Percentiles rank a stretch among this genome's conserved stretches.
Evolutionary conservation across 345 rosid species (phyloP).

Genomic region (Fremontodendron californicum): DNA sequence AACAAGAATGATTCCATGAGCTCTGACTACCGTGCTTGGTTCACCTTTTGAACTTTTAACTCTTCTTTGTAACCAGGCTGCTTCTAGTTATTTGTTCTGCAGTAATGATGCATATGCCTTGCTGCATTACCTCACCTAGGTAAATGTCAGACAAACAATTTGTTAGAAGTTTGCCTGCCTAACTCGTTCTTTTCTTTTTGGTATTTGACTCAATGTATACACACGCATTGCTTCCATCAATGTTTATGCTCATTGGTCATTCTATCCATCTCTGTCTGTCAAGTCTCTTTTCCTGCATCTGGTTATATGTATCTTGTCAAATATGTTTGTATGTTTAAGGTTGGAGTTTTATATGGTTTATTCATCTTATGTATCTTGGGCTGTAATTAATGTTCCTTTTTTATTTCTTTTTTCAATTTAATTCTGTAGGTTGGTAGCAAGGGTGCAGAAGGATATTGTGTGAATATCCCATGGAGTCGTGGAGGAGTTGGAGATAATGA

Average conservation of each 20-base stretch:
- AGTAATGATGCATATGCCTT: not conserved
- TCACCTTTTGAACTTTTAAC: not conserved
- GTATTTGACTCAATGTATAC: not conserved
- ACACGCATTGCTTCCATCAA: not conserved
- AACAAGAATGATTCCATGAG: not conserved
- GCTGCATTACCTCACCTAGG: not conserved
- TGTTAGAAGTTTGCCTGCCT: not conserved
- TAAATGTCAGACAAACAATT: not conserved
- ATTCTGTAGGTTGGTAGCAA: conserved; percentile 64
- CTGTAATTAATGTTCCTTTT: not conserved
- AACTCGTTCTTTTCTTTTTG: not conserved
- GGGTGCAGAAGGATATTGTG: conserved; percentile 97
- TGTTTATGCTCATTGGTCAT: not conserved
- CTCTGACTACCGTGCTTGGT: not conserved
- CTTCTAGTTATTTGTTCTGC: not conserved
- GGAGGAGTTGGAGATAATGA: conserved; percentile 95
- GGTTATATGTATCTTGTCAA: not conserved
- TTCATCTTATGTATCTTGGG: not conserved
- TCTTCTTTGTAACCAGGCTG: not conserved
- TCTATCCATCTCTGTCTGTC: not conserved
- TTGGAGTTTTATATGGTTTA: not conserved
- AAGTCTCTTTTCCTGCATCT: not conserved
- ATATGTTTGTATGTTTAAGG: not conserved
- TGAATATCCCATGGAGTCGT: conserved; percentile 95
- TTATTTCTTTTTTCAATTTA: not conserved